Conservation (phyloP, 2,329 filamentous ascomycete species). For the Phyllosticta citriasiana region DNA sequence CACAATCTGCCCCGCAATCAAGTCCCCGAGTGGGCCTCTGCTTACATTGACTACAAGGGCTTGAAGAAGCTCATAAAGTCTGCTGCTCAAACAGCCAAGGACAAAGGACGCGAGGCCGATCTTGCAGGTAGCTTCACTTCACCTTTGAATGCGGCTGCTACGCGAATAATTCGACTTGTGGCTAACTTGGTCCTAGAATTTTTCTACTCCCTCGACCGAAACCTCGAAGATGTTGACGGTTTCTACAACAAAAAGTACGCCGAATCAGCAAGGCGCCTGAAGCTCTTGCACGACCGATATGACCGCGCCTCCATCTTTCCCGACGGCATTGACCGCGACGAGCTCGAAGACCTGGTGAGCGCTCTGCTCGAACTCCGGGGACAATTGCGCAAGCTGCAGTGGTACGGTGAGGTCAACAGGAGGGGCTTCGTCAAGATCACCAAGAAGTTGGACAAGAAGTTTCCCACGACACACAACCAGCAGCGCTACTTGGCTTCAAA, state of each 20-base stretch:
- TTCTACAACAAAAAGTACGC: slow-evolving; percentile 96
- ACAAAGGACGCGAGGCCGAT: slow-evolving; percentile 61
- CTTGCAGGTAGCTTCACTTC: slow-evolving; percentile 63
- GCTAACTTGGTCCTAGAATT: slow-evolving; percentile 54
- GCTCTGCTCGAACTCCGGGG: slow-evolving; percentile 80
- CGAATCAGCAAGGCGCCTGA: slow-evolving; percentile 73
- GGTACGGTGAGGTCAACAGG: slow-evolving; percentile 96
- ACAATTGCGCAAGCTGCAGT: slow-evolving; percentile 83
- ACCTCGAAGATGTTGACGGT: slow-evolving; percentile 89
- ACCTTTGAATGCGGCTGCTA: neutral
- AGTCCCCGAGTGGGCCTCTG: slow-evolving; percentile 76
- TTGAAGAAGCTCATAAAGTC: slow-evolving; percentile 94
- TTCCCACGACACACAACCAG: slow-evolving; percentile 65
- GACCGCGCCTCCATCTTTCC: slow-evolving; percentile 60
- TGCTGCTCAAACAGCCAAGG: slow-evolving; percentile 52
- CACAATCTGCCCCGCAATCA: slow-evolving; percentile 64
- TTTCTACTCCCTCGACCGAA: slow-evolving; percentile 92
- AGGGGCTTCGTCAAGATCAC: slow-evolving; percentile 96
- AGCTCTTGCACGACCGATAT: slow-evolving; percentile 80
- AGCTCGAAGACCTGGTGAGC: slow-evolving; percentile 82
- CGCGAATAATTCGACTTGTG: neutral
- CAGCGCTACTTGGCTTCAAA: slow-evolving; percentile 81
- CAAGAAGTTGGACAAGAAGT: slow-evolving; percentile 96
- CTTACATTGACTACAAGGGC: slow-evolving; percentile 82
- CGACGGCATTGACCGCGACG: slow-evolving; percentile 71